Conservation (phyloP, 345 rosid species). For the Pistacia vera region DNA sequence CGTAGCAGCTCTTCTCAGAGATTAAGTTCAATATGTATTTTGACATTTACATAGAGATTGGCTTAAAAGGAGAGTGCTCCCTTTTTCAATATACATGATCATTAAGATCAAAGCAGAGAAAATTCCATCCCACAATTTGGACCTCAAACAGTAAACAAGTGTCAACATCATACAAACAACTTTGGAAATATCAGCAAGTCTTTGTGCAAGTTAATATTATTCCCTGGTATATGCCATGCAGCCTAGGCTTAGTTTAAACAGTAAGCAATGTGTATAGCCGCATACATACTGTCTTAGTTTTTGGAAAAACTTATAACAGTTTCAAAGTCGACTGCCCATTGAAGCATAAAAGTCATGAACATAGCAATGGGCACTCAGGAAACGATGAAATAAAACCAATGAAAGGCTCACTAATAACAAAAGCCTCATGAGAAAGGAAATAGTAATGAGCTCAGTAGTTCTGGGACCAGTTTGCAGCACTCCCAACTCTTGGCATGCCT, state of each 20-base stretch:
- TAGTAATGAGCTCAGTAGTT: slow-evolving; percentile 46
- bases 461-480: slow-evolving; percentile 87
- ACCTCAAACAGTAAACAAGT: not conserved
- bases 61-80: not conserved
- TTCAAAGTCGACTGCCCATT: slow-evolving; percentile 9
- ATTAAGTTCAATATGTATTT: not conserved
- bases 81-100: not conserved
- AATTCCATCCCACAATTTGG: not conserved
- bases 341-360: slow-evolving; percentile 17
- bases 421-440: slow-evolving; percentile 12
- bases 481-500: slow-evolving; percentile 90
- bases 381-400: slow-evolving; percentile 9
- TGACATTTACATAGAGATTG: not conserved
- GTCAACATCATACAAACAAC: not conserved
- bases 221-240: slow-evolving; percentile 18
- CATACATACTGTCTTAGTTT: slow-evolving; percentile 12
- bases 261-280: slow-evolving; percentile 36
- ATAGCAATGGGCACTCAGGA: slow-evolving; percentile 4
- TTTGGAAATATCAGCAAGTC: not conserved
- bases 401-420: slow-evolving; percentile 26
- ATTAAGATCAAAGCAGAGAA: not conserved
- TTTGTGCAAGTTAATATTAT: slow-evolving; percentile 24
- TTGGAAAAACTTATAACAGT: not conserved
- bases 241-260: slow-evolving; percentile 23
- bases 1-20: not conserved